A percentile compares a stretch with the other conserved stretches of the same genome.
phyloP scores from a whole-genome alignment of 805 yeast species.

The Candida parachauliodes region DNA sequence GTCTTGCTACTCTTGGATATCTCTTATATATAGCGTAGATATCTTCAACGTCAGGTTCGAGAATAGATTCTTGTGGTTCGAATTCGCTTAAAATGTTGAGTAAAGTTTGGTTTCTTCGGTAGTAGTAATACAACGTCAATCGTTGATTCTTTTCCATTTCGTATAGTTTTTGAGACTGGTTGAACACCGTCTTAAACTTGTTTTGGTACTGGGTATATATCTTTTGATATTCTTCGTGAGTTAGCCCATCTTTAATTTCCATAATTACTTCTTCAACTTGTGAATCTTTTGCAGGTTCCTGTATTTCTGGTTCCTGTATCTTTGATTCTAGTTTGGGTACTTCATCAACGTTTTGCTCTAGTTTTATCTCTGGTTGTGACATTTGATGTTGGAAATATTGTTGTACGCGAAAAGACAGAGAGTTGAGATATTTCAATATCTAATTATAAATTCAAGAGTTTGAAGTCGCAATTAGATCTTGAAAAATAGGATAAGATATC shows the following conservation, averaged over 20 bases:
- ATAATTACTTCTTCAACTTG: constrained; percentile 8
- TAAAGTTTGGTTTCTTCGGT: constrained; percentile 36
- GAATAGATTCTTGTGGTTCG: background rate
- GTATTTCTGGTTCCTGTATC: constrained; percentile 9
- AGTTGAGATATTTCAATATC: too few relatives aligned
- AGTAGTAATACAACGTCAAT: constrained; percentile 28
- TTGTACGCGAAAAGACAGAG: too few relatives aligned
- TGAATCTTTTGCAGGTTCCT: too few relatives aligned
- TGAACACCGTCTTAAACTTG: constrained; percentile 20
- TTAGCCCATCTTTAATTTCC: background rate
- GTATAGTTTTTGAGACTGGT: constrained; percentile 23
- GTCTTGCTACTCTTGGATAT: constrained; percentile 18
- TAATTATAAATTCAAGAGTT: too few relatives aligned
- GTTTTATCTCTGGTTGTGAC: background rate
- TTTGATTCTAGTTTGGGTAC: constrained; percentile 3
- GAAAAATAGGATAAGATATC: too few relatives aligned
- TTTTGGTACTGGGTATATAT: constrained; percentile 26
- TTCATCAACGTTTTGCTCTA: constrained; percentile 1
- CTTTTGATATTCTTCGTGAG: constrained; percentile 9
- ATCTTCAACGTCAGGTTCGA: constrained; percentile 9
- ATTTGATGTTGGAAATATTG: too few relatives aligned
- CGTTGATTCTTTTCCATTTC: constrained; percentile 32
- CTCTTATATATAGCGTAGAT: constrained; percentile 14
- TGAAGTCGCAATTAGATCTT: too few relatives aligned
- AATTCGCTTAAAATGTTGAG: constrained; percentile 21